Evolutionary conservation across 768 basidiomycete genomes (phyloP), one percentile per base, ranked within the genome.

Genomic region (Suillus alpinus): DNA sequence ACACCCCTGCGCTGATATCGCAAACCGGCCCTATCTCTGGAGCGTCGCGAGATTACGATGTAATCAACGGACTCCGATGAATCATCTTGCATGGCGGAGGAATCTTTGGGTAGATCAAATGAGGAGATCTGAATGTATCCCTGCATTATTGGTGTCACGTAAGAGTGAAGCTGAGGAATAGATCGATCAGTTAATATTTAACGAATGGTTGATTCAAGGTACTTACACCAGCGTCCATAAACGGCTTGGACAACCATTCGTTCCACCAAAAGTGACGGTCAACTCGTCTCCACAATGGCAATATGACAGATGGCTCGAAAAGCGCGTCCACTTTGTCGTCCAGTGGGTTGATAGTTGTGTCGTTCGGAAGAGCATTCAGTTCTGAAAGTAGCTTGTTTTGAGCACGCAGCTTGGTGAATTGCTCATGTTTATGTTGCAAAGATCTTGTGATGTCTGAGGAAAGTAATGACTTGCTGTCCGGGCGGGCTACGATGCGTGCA

Each of bases 231-330:
- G 88, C 88, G 62, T 98, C 93, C 41, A 94, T 78, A 65, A 99
- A 89, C 2, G 92, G 88, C 65, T 89, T 89, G 31, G 85, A 81
- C 60, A 98, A 81, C 81, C 86, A 87, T 67, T 94, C 92, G 68
- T 98, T 99, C 94, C 95, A 98, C 91, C 95, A 98, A 72, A 93
- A 98, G 46, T 91, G 88, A 51, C 83, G 82, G 66, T 98, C 93
- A 0, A 94, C 92, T 13, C 94, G 80, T 31, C 94, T 83, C 95
- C 96, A 98, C 4, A 98, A 80, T 0, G 97, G 95, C 14, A 95
- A 80, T 0, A 85, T 86, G 0, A 88, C 77, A 62, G 84, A 81
- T 0, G 94, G 92, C 71, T 97, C 95, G 13, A 81, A 78, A 26
- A 91, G 73, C 8, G 81, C 75, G 51, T 87, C 81, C 14, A 81